A percentile compares a stretch with the other conserved stretches of the same genome.
phyloP scores from a whole-genome alignment of 1,284 basidiomycete species.

The Ustilago trichophora region DNA sequence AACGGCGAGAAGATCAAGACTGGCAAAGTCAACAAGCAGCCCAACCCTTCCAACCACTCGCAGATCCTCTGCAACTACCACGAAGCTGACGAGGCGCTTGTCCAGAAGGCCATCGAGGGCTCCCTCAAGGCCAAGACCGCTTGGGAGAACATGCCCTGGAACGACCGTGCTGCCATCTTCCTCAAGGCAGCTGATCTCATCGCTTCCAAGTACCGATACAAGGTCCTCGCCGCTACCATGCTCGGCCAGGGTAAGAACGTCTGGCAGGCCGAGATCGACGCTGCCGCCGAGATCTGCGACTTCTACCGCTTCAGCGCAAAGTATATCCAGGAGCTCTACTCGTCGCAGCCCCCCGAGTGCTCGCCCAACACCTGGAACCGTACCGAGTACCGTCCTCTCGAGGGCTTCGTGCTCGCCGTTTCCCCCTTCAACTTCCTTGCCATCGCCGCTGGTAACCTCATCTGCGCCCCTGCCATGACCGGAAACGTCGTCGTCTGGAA shows the following conservation, averaged over 20 bases:
- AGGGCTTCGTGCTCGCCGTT: constrained; percentile 96
- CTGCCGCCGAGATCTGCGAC: constrained; percentile 92
- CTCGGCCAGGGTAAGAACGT: constrained; percentile 98
- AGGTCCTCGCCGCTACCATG: constrained; percentile 95
- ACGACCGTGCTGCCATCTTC: constrained; percentile 95
- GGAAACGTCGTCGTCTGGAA: constrained; percentile 98
- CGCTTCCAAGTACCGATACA: constrained; percentile 88
- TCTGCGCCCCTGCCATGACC: constrained; percentile 81
- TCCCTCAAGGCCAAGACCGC: constrained; percentile 83
- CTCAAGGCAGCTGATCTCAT: constrained; percentile 85
- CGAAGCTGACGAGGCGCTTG: constrained; percentile 76
- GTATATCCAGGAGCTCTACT: constrained; percentile 93
- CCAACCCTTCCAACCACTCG: constrained; percentile 70
- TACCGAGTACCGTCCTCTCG: constrained; percentile 91
- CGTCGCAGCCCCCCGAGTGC: constrained; percentile 88
- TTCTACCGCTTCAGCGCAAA: constrained; percentile 97
- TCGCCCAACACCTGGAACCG: constrained; percentile 93
- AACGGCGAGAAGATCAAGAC: constrained; percentile 89
- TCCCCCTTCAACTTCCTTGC: constrained; percentile 92
- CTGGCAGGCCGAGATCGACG: constrained; percentile 99
- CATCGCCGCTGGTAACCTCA: constrained; percentile 60
- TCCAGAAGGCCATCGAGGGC: constrained; percentile 83
- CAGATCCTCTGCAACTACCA: constrained; percentile 85
- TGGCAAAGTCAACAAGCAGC: constrained; percentile 73
- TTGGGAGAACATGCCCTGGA: constrained; percentile 96